A percentile compares a stretch with the other conserved stretches of the same genome.
Evolutionary conservation across 129 eudicot genomes (phyloP).

Genomic region (Tagetes erecta): DNA sequence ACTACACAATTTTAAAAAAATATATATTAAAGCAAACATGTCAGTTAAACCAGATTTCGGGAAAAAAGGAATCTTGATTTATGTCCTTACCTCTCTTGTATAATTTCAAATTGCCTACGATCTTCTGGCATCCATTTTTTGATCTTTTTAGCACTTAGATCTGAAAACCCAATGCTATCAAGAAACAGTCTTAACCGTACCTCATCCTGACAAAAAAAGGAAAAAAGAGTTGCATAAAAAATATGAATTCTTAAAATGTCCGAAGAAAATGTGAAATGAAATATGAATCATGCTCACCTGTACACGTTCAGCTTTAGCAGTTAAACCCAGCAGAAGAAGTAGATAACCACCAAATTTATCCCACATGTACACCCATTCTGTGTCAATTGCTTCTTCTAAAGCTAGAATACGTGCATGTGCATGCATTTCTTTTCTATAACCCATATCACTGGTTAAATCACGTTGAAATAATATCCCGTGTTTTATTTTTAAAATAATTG

Average conservation of each 20-base stretch:
- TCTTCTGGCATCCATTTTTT: slow-evolving; percentile 99
- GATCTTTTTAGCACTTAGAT: slow-evolving; percentile 91
- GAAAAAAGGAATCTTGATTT: neutral
- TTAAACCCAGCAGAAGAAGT: slow-evolving; percentile 91
- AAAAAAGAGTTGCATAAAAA: neutral
- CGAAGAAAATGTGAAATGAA: neutral
- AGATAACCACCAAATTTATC: slow-evolving; percentile 98
- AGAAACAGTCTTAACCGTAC: slow-evolving; percentile 95
- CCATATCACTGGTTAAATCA: slow-evolving; percentile 65
- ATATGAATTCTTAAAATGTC: neutral
- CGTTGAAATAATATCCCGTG: slow-evolving; percentile 53
- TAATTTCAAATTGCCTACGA: slow-evolving; percentile 91
- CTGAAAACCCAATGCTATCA: slow-evolving; percentile 95
- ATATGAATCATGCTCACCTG: slow-evolving; percentile 56
- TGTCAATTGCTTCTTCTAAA: slow-evolving; percentile 97
- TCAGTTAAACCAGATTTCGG: neutral
- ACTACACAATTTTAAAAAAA: slow-evolving; percentile 37
- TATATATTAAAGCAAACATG: neutral
- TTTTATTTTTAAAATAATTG: slow-evolving; percentile 55
- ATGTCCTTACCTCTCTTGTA: slow-evolving; percentile 79
- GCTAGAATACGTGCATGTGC: slow-evolving; percentile 99
- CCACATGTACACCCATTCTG: slow-evolving; percentile 99
- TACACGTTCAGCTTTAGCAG: slow-evolving; percentile 98
- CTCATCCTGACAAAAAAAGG: slow-evolving; percentile 70
- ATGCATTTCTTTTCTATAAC: slow-evolving; percentile 86